Base-by-base conservation (phyloP, 1,139 yeast genomes). In the Geotrichum citri-aurantii region DNA sequence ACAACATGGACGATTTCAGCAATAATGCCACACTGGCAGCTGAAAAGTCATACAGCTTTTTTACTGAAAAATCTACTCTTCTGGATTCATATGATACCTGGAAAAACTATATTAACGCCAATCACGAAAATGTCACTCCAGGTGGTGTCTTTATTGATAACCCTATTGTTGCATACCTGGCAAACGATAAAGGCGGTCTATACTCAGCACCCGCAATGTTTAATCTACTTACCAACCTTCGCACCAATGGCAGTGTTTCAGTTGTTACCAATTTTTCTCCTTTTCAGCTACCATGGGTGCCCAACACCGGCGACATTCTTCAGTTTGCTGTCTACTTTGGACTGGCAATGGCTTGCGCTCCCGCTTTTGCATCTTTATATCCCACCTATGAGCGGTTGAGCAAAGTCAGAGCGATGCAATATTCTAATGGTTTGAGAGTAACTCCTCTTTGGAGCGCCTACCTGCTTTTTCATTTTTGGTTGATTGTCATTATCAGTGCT, bases 311-410 rank as follows among this genome's bases (percentile, higher is more conserved):
- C 2, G 68, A 72, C 47, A 66, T 73, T 1, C 64, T 73, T 12
- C 73, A 72, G 59, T 73, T 72, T 62, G 65, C 72, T 8, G 66
- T 67, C 5, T 73, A 71, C 54, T 71, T 72, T 59, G 71, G 73
- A 3, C 62, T 73, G 27, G 67, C 75, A 4, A 68, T 73, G 71
- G 66, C 71, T 7, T 74, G 68, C 5, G 73, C 69, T 23, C 75
- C 75, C 14, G 75, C 76, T 1, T 71, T 73, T 59, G 64, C 69
- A 24, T 65, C 71, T 1, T 62, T 73, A 4, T 73, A 73, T 57
- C 76, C 76, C 2, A 73, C 76, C 1, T 69, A 65, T 61, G 76
- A 73, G 59, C 66, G 75, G 42, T 62, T 73, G 11, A 64, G 69
- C 48, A 66, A 68, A 51, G 75, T 73, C 10, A 63, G 76, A 24